Conservation (phyloP, 371 early-diverging fungal species). For the Mortierella sp. region DNA sequence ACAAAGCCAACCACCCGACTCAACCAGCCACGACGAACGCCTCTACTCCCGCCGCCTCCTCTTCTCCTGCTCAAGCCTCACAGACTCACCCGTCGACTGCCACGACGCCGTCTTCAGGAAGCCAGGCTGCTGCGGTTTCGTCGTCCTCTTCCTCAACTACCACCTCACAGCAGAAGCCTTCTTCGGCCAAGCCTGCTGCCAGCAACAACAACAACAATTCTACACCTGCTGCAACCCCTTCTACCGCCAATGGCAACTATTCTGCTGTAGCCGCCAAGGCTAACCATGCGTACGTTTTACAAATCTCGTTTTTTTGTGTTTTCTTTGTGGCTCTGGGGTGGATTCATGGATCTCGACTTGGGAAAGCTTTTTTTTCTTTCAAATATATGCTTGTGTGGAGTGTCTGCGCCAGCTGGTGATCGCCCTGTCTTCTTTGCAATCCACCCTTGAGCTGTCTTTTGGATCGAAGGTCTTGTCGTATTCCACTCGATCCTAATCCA, state of each 20-base stretch:
- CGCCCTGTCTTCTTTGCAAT: not conserved
- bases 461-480: not conserved
- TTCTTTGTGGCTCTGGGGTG: not conserved
- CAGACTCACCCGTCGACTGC: constrained; percentile 41
- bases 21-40: constrained; percentile 21
- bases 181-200: constrained; percentile 18
- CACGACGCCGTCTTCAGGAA: constrained; percentile 49
- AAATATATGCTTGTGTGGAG: not conserved
- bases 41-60: constrained; percentile 14
- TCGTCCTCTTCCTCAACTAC: constrained; percentile 2
- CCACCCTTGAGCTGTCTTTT: not conserved
- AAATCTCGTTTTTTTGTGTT: not conserved
- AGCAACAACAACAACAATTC: constrained; percentile 12
- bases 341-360: constrained; percentile 10
- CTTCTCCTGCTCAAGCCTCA: constrained; percentile 17
- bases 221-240: constrained; percentile 21
- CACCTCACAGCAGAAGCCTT: constrained; percentile 14
- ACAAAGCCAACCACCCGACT: constrained; percentile 39
- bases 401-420: not conserved
- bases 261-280: constrained; percentile 57
- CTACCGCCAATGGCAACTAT: constrained; percentile 53
- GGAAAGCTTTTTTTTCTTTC: not conserved
- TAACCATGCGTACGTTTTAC: constrained; percentile 42
- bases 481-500: constrained; percentile 8
- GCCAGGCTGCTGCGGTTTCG: constrained; percentile 29